A percentile compares a stretch with the other conserved stretches of the same genome.
phyloP scores from a whole-genome alignment of 2,329 filamentous ascomycete genomes.

The Fusarium floridanum region DNA sequence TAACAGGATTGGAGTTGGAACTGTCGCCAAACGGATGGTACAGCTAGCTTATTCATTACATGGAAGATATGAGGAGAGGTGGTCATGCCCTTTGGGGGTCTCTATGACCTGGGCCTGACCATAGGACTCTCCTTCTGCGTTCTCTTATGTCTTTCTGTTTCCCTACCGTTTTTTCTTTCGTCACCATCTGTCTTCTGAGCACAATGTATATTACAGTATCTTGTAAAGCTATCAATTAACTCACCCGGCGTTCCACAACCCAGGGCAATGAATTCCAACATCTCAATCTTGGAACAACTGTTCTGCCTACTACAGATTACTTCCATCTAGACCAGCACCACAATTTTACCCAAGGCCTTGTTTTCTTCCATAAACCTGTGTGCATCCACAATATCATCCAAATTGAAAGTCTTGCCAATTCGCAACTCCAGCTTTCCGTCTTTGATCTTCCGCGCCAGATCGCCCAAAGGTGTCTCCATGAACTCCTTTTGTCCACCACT shows the following conservation, averaged over 20 bases:
- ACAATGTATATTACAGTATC: background rate
- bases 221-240: background rate
- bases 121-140: background rate
- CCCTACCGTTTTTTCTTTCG: background rate
- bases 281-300: background rate
- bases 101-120: background rate
- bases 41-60: background rate
- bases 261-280: background rate
- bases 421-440: background rate
- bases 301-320: background rate
- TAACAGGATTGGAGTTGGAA: background rate
- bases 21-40: background rate
- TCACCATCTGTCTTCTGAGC: background rate
- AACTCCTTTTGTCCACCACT: background rate
- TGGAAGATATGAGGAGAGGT: background rate
- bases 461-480: background rate
- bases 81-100: background rate
- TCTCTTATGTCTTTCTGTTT: background rate
- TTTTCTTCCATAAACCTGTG: background rate
- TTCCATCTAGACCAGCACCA: background rate
- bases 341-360: background rate
- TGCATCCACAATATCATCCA: background rate
- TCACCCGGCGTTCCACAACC: background rate
- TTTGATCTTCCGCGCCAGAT: background rate
- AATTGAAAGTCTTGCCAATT: background rate